Evolutionary conservation across 441 rosid genomes (phyloP).

Genomic region (Bocquillonia castaneifolia): DNA sequence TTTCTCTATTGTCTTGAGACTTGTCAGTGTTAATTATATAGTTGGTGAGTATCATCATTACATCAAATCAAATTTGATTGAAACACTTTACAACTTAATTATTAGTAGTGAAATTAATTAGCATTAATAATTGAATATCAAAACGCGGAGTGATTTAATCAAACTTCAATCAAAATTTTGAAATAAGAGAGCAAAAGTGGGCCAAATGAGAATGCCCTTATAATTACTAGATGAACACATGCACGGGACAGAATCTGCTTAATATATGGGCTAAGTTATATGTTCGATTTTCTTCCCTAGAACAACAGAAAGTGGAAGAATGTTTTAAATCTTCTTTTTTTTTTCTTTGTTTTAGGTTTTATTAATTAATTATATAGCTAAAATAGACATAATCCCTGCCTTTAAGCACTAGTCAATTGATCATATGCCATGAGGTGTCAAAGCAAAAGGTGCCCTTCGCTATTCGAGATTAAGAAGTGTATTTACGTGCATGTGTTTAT

Average conservation of each 20-base stretch:
- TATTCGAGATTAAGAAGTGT: background rate
- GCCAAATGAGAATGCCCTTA: background rate
- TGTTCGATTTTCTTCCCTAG: background rate
- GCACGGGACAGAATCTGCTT: constrained; percentile 14
- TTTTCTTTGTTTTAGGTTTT: background rate
- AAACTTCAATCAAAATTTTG: constrained; percentile 5
- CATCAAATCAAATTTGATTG: constrained; percentile 4
- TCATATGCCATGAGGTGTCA: background rate
- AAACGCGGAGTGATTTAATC: constrained; percentile 10
- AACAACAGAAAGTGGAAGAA: background rate
- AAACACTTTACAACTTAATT: background rate
- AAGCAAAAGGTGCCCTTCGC: background rate
- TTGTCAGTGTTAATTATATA: background rate
- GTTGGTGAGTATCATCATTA: constrained; percentile 14
- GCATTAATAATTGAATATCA: background rate
- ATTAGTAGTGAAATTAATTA: background rate
- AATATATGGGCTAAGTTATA: constrained; percentile 4
- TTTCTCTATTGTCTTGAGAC: background rate
- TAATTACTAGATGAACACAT: background rate
- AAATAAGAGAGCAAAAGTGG: constrained; percentile 9
- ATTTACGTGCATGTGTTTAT: too few relatives aligned
- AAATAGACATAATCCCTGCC: background rate
- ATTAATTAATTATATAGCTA: background rate
- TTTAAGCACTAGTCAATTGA: background rate
- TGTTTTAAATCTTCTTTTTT: background rate